A percentile compares a stretch with the other conserved stretches of the same genome.
phyloP scores from a whole-genome alignment of 768 basidiomycete genomes.

The Botryobasidium botryosum region DNA sequence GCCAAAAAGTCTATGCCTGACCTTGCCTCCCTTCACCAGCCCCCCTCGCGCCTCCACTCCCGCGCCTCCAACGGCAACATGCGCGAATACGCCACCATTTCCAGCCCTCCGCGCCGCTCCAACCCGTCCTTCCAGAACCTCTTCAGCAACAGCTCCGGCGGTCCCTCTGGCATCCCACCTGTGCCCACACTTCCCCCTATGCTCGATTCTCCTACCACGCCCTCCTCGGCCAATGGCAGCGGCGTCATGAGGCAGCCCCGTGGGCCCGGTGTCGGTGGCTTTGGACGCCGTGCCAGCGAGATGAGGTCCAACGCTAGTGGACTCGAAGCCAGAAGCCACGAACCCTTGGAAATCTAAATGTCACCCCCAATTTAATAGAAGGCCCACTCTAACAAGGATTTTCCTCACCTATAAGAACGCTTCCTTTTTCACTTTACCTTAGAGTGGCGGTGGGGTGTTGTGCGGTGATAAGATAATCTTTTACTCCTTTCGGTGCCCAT shows the following conservation, averaged over 20 bases:
- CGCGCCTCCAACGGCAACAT: constrained; percentile 83
- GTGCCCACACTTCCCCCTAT: constrained; percentile 51
- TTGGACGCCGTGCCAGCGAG: constrained; percentile 35
- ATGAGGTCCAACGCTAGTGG: constrained; percentile 42
- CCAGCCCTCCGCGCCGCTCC: constrained; percentile 55
- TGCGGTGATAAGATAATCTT: too few species aligned
- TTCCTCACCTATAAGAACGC: too few species aligned
- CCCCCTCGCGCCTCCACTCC: constrained; percentile 60
- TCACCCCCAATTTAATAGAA: too few species aligned
- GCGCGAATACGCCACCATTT: constrained; percentile 71
- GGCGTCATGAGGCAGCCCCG: constrained; percentile 74
- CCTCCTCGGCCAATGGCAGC: constrained; percentile 27
- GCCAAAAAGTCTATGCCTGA: constrained; percentile 99
- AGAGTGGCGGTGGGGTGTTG: too few species aligned
- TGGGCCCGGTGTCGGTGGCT: constrained; percentile 54
- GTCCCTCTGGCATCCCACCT: constrained; percentile 39
- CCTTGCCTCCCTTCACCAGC: constrained; percentile 58
- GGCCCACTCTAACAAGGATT: too few species aligned
- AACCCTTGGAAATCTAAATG: constrained; percentile 66
- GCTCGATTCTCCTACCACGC: constrained; percentile 28
- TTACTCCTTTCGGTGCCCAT: too few species aligned
- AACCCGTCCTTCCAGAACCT: constrained; percentile 52
- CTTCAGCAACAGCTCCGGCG: constrained; percentile 34
- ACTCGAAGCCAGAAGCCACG: constrained; percentile 71
- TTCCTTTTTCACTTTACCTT: too few species aligned